Base-by-base conservation (phyloP, 2,329 filamentous ascomycete species). In the Chaetomiaceae sp. region DNA sequence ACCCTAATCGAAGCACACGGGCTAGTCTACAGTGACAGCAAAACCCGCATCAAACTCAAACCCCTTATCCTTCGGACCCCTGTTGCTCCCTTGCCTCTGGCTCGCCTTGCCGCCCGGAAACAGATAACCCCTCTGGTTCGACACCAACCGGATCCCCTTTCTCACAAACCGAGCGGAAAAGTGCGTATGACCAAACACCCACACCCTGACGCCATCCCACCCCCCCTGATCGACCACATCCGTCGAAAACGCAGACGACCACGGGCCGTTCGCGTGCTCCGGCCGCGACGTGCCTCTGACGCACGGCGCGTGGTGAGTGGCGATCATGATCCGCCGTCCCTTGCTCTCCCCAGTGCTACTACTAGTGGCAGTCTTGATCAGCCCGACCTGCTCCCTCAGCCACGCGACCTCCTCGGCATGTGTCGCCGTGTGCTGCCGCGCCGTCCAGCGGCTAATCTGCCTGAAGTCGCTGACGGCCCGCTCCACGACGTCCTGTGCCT, bases 231-330 rank as follows among this genome's bases (percentile, higher is more conserved):
- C 56, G 3, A 75, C 56, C 3, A 79, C 54, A 48, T 82, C 75
- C 0, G 77, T 81, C 4, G 72, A 74, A 61, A 81, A 83, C 0
- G 73, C 78, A 7, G 68, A 68, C 2, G 65, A 68, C 69, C 73
- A 75, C 0, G 73, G 70, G 19, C 69, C 77, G 14, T 68, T 62
- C 3, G 66, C 58, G 44, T 83, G 66, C 54, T 74, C 68, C 0
- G 78, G 78, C 2, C 68, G 67, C 0, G 78, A 75, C 2, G 76
- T 74, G n/a, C 68, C 35, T 37, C 46, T 14, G 13, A 53, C 14
- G 16, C 51, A 74, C 1, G 80, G 79, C 2, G 79, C 77, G 58
- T 83, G 79, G 47, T 83, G 78, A 0, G 78, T 83, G 0, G 75
- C 70, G 0, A 83, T 70, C 0, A 83, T 0, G 83, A 81, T 48